Evolutionary conservation across 2,329 filamentous ascomycete genomes (phyloP).

Genomic region (Pyrenochaeta sp.): DNA sequence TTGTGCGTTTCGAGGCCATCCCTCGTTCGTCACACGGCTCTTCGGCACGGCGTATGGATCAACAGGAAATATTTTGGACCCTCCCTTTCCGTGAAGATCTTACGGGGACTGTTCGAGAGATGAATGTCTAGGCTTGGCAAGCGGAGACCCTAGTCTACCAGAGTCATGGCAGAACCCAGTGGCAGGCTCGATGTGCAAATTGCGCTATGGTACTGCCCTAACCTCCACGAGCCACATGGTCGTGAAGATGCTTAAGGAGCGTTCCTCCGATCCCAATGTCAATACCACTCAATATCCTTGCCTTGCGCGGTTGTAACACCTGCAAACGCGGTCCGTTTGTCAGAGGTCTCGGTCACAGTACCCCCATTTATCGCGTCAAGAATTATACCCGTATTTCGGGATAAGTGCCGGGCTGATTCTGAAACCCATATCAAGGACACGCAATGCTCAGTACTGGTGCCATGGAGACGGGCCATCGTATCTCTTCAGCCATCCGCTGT

Average conservation of each 20-base stretch:
- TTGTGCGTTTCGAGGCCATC: slow-evolving; percentile 8
- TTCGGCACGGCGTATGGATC: slow-evolving; percentile 23
- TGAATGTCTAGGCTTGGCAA: slow-evolving; percentile 9
- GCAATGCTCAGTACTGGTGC: too few relatives aligned
- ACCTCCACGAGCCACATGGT: neutral
- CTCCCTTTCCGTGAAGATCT: slow-evolving; percentile 8
- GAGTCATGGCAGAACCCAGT: neutral
- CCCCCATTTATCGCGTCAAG: too few relatives aligned
- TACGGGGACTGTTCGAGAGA: slow-evolving; percentile 11
- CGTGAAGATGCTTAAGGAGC: neutral
- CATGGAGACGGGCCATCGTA: too few relatives aligned
- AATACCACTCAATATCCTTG: neutral
- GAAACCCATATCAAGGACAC: too few relatives aligned
- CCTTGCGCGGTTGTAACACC: neutral
- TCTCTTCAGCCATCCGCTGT: too few relatives aligned
- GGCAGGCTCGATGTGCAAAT: too few relatives aligned
- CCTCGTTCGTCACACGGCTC: slow-evolving; percentile 8
- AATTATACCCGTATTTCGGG: too few relatives aligned
- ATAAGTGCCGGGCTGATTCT: too few relatives aligned
- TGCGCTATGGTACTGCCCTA: neutral
- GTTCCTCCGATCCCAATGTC: neutral
- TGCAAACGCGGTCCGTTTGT: neutral
- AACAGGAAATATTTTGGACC: slow-evolving; percentile 23
- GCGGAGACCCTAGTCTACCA: neutral
- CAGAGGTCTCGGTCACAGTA: neutral